Evolutionary conservation across 1,284 basidiomycete species (phyloP), one percentile per base, ranked within the genome.

Genomic region (Ceratobasidium sp.): DNA sequence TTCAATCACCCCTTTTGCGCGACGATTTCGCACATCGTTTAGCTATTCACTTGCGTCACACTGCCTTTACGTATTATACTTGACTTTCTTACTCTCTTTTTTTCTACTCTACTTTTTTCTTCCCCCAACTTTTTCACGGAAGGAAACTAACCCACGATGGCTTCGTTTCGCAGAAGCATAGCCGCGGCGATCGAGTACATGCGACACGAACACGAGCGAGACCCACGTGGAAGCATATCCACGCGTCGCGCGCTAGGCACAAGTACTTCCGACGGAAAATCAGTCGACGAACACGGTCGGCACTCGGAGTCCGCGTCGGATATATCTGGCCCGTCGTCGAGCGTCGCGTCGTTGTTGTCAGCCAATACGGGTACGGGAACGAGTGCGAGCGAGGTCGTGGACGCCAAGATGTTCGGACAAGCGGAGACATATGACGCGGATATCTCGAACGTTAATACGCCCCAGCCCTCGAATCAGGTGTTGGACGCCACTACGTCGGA

Each of bases 151-250:
- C 68, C 46, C 51, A 56, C 40, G 51, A 15, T 70, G 68, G 20
- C 68, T 44, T 66, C 20, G 42, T 58, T 68, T 46, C 53, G 53
- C 64, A 77, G 75, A 39, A 77, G 75, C 28, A 77, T 77, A 10
- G 75, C 75, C n/a, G 75, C 75, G 10, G 75, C 75, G n/a, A 49
- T 77, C 64, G 75, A 77, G 53, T 77, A 67, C 64, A 77, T 77
- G 75, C 63, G 75, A 18, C 56, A 68, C 64, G 75, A 72, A 63
- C 68, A 70, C 9, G 70, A 77, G 2, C 75, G 33, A 20, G 53
- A 68, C 26, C 75, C 75, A 23, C 70, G 70, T 33, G 70, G 70
- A 7, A 39, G 58, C 44, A 44, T 72, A 18, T 55, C 72, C 46
- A 55, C 53, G 40, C 61, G 61, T 39, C 72, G 61, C 18, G 46